A percentile compares a stretch with the other conserved stretches of the same genome.
Evolutionary conservation across 305 asterid species (phyloP).

Genomic region (Fraxinus sp.): DNA sequence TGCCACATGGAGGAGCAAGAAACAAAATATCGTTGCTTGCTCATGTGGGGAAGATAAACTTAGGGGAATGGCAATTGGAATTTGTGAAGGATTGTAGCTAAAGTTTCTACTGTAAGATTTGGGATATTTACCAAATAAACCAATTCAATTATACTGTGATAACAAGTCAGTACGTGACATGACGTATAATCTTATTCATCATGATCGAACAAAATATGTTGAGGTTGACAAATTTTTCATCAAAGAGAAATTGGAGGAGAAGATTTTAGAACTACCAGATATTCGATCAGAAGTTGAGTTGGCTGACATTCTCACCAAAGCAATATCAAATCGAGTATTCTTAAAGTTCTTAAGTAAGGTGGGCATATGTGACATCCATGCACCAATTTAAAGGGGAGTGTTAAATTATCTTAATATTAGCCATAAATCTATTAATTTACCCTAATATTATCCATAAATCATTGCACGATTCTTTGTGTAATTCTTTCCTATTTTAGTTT

Average conservation of each 20-base stretch:
- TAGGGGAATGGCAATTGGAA: neutral
- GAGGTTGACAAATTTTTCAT: slow-evolving; percentile 5
- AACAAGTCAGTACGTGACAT: slow-evolving; percentile 8
- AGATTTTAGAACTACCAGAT: neutral
- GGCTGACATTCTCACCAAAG: neutral
- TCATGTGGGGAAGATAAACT: slow-evolving; percentile 5
- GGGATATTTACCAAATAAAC: slow-evolving; percentile 1
- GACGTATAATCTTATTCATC: slow-evolving; percentile 12
- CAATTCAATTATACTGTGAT: slow-evolving; percentile 14
- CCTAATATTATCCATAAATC: neutral
- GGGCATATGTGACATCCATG: neutral
- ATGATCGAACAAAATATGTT: slow-evolving; percentile 1
- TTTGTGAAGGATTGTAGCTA: slow-evolving; percentile 1
- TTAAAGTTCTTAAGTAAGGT: neutral
- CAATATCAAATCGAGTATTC: neutral
- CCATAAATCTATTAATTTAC: too few relatives aligned
- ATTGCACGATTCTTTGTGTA: too few relatives aligned
- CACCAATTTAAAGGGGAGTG: too few relatives aligned
- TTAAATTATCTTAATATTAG: too few relatives aligned
- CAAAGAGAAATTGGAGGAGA: slow-evolving; percentile 1
- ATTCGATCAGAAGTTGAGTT: neutral
- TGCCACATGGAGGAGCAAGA: neutral
- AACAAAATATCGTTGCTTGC: neutral
- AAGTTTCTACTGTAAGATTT: neutral
- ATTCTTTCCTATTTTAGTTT: neutral